Evolutionary conservation across 805 yeast genomes (phyloP).

Genomic region (Teunomyces gatunensis): DNA sequence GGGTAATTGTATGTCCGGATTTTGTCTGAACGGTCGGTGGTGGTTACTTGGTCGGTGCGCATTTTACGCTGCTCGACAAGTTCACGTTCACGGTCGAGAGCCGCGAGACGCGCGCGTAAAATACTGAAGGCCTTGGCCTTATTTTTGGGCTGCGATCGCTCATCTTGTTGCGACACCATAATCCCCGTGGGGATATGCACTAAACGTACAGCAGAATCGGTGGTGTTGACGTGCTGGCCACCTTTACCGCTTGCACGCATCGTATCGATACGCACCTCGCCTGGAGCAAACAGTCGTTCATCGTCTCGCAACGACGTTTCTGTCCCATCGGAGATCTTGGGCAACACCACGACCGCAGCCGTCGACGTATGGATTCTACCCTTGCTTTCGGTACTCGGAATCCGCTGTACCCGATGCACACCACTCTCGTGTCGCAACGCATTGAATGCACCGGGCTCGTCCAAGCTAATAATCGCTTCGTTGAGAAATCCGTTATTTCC

Average conservation of each 20-base stretch:
- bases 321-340: conserved; percentile 64
- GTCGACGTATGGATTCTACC: conserved; percentile 96
- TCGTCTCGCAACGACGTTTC: conserved; percentile 45
- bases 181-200: conserved; percentile 92
- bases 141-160: conserved; percentile 90
- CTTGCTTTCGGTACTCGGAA: conserved; percentile 90
- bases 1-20: conserved; percentile 91
- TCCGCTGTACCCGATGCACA: conserved; percentile 91
- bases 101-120: conserved; percentile 81
- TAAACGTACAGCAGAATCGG: conserved; percentile 93
- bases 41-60: conserved; percentile 78
- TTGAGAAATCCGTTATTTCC: conserved; percentile 67
- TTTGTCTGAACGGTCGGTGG: conserved; percentile 90
- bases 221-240: conserved; percentile 97
- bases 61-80: conserved; percentile 62
- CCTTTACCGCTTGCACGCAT: conserved; percentile 98
- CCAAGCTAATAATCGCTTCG: conserved; percentile 67
- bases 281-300: conserved; percentile 75
- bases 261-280: conserved; percentile 90
- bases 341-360: conserved; percentile 91
- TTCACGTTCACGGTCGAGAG: conserved; percentile 63
- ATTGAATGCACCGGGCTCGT: conserved; percentile 75
- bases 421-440: conserved; percentile 83
- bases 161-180: conserved; percentile 88
- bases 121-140: conserved; percentile 89